A percentile compares a stretch with the other conserved stretches of the same genome.
phyloP scores from a whole-genome alignment of 139 green algal species.

The Parachlorella kessleri region DNA sequence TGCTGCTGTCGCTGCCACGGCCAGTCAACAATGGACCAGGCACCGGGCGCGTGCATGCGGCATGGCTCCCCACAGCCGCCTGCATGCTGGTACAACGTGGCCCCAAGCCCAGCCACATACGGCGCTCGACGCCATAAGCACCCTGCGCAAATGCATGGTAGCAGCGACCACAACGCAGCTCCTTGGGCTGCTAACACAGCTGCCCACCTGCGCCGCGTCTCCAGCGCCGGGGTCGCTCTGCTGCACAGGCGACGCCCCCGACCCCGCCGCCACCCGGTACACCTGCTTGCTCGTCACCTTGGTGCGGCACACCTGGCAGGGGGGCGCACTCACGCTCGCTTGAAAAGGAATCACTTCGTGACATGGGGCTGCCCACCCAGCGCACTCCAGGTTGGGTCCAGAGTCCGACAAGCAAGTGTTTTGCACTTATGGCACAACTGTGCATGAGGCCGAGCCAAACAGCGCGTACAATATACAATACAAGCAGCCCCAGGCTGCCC shows the following conservation, averaged over 20 bases:
- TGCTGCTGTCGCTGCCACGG: background rate
- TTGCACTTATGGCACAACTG: background rate
- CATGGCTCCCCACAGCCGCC: no score
- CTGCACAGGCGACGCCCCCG: no score
- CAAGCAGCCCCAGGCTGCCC: background rate
- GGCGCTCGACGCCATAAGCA: no score
- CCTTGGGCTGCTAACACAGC: background rate
- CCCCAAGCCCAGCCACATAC: background rate
- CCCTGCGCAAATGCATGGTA: no score
- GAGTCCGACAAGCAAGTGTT: background rate
- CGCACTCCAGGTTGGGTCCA: no score
- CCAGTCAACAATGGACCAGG: background rate
- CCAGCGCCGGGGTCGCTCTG: background rate
- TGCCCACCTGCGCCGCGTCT: background rate
- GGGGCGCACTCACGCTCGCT: no score
- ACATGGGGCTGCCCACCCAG: no score
- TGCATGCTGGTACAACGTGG: background rate
- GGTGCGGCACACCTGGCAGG: constrained; percentile 38
- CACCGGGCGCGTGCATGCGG: no score
- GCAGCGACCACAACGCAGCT: no score
- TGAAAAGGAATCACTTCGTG: no score
- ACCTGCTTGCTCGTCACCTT: constrained; percentile 14
- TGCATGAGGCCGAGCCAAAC: background rate
- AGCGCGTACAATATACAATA: background rate
- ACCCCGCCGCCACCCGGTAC: constrained; percentile 27